These are phyloP conservation scores for Pilasporangium apinafurcum DNA, from an alignment of 352 stramenopile genomes.

Conservation along the genomic window DNA sequence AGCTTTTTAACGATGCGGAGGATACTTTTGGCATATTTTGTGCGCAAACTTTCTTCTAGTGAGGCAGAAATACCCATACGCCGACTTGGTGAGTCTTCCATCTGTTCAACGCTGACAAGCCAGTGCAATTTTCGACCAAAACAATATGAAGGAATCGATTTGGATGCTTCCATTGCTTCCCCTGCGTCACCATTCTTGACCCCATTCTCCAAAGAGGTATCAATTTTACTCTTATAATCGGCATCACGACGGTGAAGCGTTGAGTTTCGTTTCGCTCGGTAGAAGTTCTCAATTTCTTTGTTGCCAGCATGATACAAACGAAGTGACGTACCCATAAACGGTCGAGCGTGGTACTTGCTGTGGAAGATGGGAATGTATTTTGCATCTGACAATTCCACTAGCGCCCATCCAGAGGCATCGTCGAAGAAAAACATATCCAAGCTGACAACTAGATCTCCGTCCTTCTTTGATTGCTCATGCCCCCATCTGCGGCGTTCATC, in stretches of 20 bases:
- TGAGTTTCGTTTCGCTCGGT: slow-evolving; percentile 40
- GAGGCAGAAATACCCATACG: slow-evolving; percentile 43
- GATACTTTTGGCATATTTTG: slow-evolving; percentile 61
- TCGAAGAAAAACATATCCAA: slow-evolving; percentile 73
- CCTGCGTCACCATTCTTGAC: not conserved
- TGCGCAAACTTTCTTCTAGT: slow-evolving; percentile 56
- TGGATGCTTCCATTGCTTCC: slow-evolving; percentile 3
- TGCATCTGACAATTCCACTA: slow-evolving; percentile 56
- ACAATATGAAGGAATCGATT: slow-evolving; percentile 27
- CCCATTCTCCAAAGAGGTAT: too few species aligned
- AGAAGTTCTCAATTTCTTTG: slow-evolving; percentile 62
- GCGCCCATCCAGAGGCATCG: slow-evolving; percentile 59
- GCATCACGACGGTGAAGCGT: slow-evolving; percentile 15
- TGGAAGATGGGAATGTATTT: slow-evolving; percentile 39
- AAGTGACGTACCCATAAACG: slow-evolving; percentile 35
- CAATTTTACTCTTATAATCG: slow-evolving; percentile 12
- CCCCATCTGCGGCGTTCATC: slow-evolving; percentile 5
- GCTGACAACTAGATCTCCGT: slow-evolving; percentile 21
- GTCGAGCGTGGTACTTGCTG: slow-evolving; percentile 52
- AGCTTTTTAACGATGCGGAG: slow-evolving; percentile 56
- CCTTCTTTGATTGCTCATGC: not conserved
- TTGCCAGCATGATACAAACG: slow-evolving; percentile 48
- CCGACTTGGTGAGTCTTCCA: slow-evolving; percentile 55
- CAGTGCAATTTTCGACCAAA: slow-evolving; percentile 75
- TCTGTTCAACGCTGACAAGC: slow-evolving; percentile 49